These are phyloP conservation scores for Hyparrhenia diplandra DNA, from an alignment of 176 grass and related monocot species.

Conservation along the genomic window DNA sequence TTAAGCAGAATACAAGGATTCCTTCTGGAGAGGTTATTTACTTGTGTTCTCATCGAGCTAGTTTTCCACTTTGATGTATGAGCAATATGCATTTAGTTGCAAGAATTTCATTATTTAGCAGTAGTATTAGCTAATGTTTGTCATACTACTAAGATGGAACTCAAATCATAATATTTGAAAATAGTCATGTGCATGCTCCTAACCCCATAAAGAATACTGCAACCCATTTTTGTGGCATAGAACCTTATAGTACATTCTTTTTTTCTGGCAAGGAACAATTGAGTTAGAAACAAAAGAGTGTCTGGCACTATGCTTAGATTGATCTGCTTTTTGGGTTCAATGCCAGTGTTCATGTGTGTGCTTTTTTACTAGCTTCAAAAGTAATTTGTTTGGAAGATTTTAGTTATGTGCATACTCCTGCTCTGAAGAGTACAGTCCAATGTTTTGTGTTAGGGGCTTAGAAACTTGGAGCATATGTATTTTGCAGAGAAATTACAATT, in stretches of 20 bases:
- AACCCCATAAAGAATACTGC: not conserved
- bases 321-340: not conserved
- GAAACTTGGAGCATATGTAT: not conserved
- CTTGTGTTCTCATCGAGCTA: conserved; percentile 13
- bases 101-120: not conserved
- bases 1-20: conserved; percentile 86
- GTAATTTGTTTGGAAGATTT: not conserved
- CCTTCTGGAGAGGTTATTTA: conserved; percentile 81
- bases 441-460: not conserved
- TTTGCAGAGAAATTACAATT: not conserved
- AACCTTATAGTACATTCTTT: not conserved
- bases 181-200: not conserved
- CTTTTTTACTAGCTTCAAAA: not conserved
- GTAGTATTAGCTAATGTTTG: not conserved
- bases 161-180: not conserved
- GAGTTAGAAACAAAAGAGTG: not conserved
- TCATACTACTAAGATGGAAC: not conserved
- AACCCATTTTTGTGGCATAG: not conserved
- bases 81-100: not conserved
- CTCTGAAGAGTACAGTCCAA: not conserved
- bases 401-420: not conserved
- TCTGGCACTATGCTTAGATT: not conserved
- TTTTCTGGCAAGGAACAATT: not conserved
- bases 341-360: not conserved
- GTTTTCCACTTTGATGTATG: conserved; percentile 3